Evolutionary conservation across 768 basidiomycete genomes (phyloP), one percentile per base, ranked within the genome.

Genomic region (Lactarius psammicola): DNA sequence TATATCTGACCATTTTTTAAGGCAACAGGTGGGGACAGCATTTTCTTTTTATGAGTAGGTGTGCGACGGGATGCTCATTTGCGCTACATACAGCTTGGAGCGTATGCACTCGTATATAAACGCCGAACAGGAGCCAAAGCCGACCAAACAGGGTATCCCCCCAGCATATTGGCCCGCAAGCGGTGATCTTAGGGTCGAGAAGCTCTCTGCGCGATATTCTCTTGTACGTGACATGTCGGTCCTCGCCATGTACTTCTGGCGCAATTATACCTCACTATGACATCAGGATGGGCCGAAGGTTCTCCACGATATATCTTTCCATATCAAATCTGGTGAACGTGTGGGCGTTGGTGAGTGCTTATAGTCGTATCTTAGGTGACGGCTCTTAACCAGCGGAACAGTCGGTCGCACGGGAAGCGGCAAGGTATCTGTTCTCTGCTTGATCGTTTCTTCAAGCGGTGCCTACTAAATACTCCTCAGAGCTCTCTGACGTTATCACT

Each of bases 331-430:
- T 17, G 86, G 86, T 3, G 84, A 86, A 69, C 80, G 84, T 5
- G 78, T 88, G 40, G 86, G 85, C 40, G 79, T 87, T 60, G 82
- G 81, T 80, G 46, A 60, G 80, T 71, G n/a, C 20, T 6, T 23
- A 40, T 20, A 26, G 38, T 8, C 30, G 36, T 15, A 17, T 46
- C n/a, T 30, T 26, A 18, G 8, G 20, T 23, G 15, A 42, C 38
- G 20, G 65, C 10, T 71, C 6, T 23, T 57, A 38, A 58, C 38
- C 2, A n/a, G 15, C 6, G 4, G 6, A 46, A 17, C 28, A 82
- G 84, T 87, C 38, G 86, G 86, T 4, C 75, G 85, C n/a, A 87
- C 86, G 3, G 86, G 86, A 15, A 82, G 81, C 70, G 85, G 85
- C 53, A 82, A 82, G 75, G 78, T 77, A 59, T 26, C 13, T 20